Evolutionary conservation across 1,139 yeast species (phyloP).

Genomic region (Lodderomyces theae): DNA sequence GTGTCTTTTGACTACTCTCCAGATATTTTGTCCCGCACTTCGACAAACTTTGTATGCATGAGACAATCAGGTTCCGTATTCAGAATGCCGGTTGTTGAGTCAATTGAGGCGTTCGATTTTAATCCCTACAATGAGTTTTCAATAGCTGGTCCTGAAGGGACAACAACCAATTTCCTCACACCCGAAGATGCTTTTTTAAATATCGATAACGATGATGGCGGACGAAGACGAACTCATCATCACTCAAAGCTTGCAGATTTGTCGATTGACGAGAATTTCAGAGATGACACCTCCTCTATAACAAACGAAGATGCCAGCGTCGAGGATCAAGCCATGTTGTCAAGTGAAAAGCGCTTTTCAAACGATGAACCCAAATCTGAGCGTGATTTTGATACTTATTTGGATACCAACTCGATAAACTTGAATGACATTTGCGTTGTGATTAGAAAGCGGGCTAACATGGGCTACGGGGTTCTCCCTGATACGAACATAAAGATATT

Average conservation of each 20-base stretch:
- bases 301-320: conserved; percentile 11
- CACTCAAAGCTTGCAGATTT: background rate
- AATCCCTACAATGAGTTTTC: conserved; percentile 72
- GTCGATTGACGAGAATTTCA: conserved; percentile 12
- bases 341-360: conserved; percentile 5
- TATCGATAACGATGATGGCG: background rate
- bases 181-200: background rate
- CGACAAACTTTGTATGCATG: conserved; percentile 74
- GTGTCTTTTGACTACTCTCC: conserved; percentile 82
- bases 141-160: conserved; percentile 63
- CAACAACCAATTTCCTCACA: conserved; percentile 37
- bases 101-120: conserved; percentile 61
- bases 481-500: conserved; percentile 60
- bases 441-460: conserved; percentile 65
- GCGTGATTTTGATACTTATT: conserved; percentile 25
- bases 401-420: conserved; percentile 39
- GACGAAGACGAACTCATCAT: background rate
- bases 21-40: conserved; percentile 42
- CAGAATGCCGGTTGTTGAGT: conserved; percentile 71
- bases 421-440: conserved; percentile 63
- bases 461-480: conserved; percentile 75
- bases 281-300: conserved; percentile 17
- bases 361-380: conserved; percentile 19
- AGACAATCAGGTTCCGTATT: conserved; percentile 86
- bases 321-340: conserved; percentile 3